A percentile compares a stretch with the other conserved stretches of the same genome.
Evolutionary conservation across 2,329 filamentous ascomycete species (phyloP).

Genomic region (Beauveria varroae): DNA sequence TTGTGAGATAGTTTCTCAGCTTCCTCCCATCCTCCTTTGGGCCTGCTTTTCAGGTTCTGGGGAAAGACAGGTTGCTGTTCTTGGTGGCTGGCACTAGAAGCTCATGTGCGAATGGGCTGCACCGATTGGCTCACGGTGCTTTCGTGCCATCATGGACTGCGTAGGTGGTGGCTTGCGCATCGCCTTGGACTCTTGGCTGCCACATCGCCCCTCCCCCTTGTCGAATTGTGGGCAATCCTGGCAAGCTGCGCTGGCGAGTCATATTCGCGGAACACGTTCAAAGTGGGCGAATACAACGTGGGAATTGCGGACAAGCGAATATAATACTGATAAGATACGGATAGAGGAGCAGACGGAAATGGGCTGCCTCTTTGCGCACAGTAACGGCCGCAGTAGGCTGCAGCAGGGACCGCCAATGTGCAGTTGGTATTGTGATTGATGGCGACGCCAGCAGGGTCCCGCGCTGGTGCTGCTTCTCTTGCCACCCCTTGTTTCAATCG

Average conservation of each 20-base stretch:
- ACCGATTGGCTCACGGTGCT: conserved; percentile 1
- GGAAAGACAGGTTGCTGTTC: not conserved
- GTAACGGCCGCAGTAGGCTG: not conserved
- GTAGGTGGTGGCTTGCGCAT: conserved; percentile 4
- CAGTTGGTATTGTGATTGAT: too few species aligned
- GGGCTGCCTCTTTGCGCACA: not conserved
- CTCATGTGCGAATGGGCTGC: conserved; percentile 5
- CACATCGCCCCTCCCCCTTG: not conserved
- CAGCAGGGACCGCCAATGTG: not conserved
- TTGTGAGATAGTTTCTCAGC: not conserved
- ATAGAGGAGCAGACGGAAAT: not conserved
- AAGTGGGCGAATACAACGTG: not conserved
- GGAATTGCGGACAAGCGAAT: not conserved
- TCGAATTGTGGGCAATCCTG: not conserved
- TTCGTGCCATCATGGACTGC: not conserved
- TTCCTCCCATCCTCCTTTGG: too few species aligned
- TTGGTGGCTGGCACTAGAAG: not conserved
- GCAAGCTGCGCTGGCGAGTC: not conserved
- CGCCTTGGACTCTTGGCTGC: not conserved
- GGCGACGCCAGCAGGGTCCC: not conserved
- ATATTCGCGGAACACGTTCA: not conserved
- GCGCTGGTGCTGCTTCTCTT: not conserved
- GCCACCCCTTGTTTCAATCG: conserved; percentile 2
- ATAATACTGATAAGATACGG: not conserved
- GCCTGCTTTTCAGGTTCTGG: not conserved